Evolutionary conservation across 306 rosid species (phyloP).

Genomic region (Clitoria ternatea): DNA sequence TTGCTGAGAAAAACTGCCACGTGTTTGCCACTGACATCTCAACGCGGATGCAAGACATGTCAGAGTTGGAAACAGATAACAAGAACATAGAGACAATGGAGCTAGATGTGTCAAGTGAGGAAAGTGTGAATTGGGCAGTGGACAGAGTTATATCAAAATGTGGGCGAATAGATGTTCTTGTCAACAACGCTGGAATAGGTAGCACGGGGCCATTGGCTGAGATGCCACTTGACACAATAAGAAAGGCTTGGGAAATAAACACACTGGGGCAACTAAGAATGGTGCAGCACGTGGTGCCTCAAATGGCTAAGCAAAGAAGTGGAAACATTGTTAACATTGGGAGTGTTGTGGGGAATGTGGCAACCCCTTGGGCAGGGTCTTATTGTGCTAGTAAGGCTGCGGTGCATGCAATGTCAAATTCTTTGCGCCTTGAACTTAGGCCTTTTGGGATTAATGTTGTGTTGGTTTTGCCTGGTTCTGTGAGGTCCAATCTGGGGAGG

Average conservation of each 20-base stretch:
- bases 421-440: conserved; percentile 56
- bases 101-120: conserved; percentile 59
- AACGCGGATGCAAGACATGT: conserved; percentile 45
- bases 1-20: conserved; percentile 48
- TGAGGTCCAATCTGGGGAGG: conserved; percentile 63
- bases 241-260: conserved; percentile 73
- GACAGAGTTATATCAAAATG: conserved; percentile 41
- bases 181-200: conserved; percentile 80
- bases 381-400: conserved; percentile 72
- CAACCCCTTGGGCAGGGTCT: conserved; percentile 91
- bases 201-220: conserved; percentile 74
- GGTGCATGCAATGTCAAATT: conserved; percentile 61
- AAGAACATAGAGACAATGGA: conserved; percentile 49
- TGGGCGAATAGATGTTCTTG: conserved; percentile 57
- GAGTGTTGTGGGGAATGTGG: conserved; percentile 55
- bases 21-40: conserved; percentile 66
- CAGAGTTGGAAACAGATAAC: conserved; percentile 32
- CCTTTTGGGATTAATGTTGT: conserved; percentile 77
- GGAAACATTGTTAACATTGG: conserved; percentile 73
- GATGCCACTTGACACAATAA: conserved; percentile 50
- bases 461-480: conserved; percentile 67
- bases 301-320: conserved; percentile 54
- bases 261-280: conserved; percentile 63
- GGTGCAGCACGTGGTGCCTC: conserved; percentile 76
- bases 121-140: conserved; percentile 56